Conservation (phyloP, 768 basidiomycete genomes). For the Phanerochaete carnosa region DNA sequence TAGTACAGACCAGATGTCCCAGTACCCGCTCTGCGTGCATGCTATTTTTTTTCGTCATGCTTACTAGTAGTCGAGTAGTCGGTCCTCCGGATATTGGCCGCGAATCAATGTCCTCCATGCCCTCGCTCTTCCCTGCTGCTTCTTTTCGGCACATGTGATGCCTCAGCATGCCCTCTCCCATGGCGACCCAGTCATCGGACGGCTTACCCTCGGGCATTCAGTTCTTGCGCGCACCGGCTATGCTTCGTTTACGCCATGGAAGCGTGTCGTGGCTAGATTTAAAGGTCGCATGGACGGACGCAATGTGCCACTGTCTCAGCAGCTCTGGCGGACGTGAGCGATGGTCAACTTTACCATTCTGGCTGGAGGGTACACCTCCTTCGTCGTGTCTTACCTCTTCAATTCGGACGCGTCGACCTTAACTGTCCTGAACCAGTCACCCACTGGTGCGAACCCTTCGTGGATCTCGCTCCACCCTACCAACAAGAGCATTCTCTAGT, state of each 20-base stretch:
- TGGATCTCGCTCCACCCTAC: constrained; percentile 60
- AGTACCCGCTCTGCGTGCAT: no score
- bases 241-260: neutral
- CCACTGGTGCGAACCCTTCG: constrained; percentile 50
- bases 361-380: constrained; percentile 61
- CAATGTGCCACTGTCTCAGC: neutral
- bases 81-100: no score
- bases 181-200: neutral
- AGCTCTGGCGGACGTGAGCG: neutral
- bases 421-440: constrained; percentile 43
- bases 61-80: no score
- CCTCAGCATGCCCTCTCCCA: neutral
- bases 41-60: no score
- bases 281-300: neutral
- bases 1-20: no score
- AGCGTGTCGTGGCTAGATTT: neutral
- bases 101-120: neutral
- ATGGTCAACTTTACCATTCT: constrained; percentile 72
- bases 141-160: neutral
- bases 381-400: constrained; percentile 64
- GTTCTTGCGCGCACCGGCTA: neutral
- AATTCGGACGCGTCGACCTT: constrained; percentile 46
- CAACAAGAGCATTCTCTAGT: constrained; percentile 63
- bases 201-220: constrained; percentile 10
- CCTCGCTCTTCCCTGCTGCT: neutral